phyloP scores from a whole-genome alignment of 2,329 filamentous ascomycete species.

The Neopestalotiopsis sp. region DNA sequence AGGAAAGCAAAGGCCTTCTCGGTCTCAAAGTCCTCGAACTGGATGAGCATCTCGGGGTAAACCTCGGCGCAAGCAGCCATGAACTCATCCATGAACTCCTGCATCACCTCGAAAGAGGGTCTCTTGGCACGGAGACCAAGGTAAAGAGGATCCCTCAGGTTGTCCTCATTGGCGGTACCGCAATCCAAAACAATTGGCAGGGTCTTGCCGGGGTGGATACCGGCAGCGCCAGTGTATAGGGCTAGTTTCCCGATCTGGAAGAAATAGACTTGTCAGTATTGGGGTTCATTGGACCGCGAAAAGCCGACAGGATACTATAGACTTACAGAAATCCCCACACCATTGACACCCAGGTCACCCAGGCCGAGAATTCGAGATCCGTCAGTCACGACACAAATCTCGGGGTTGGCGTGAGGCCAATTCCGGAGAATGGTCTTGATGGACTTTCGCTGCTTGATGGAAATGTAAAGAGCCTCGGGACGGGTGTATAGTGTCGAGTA shows the following conservation, averaged over 20 bases:
- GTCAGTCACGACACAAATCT: constrained; percentile 97
- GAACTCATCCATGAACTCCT: constrained; percentile 95
- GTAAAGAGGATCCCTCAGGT: constrained; percentile 77
- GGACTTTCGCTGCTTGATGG: constrained; percentile 90
- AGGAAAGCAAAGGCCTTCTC: constrained; percentile 88
- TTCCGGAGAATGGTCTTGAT: constrained; percentile 88
- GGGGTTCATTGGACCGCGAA: background rate
- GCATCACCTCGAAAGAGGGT: constrained; percentile 76
- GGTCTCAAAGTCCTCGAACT: constrained; percentile 97
- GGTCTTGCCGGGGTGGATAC: constrained; percentile 88
- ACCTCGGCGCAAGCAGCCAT: constrained; percentile 88
- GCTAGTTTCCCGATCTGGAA: constrained; percentile 84
- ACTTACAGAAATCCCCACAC: constrained; percentile 92
- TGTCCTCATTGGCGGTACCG: constrained; percentile 69
- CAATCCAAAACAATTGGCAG: constrained; percentile 72
- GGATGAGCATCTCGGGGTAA: constrained; percentile 72
- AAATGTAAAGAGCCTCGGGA: constrained; percentile 95
- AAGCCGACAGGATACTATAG: constrained; percentile 15
- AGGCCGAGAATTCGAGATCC: constrained; percentile 91
- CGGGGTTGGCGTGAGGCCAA: constrained; percentile 87
- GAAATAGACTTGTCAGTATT: constrained; percentile 5
- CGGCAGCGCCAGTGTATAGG: constrained; percentile 93
- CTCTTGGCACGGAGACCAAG: constrained; percentile 87
- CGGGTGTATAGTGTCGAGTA: constrained; percentile 96
- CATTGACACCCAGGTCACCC: constrained; percentile 94